phyloP scores from a whole-genome alignment of 2,329 filamentous ascomycete species.

The Parascedosporium putredinis region DNA sequence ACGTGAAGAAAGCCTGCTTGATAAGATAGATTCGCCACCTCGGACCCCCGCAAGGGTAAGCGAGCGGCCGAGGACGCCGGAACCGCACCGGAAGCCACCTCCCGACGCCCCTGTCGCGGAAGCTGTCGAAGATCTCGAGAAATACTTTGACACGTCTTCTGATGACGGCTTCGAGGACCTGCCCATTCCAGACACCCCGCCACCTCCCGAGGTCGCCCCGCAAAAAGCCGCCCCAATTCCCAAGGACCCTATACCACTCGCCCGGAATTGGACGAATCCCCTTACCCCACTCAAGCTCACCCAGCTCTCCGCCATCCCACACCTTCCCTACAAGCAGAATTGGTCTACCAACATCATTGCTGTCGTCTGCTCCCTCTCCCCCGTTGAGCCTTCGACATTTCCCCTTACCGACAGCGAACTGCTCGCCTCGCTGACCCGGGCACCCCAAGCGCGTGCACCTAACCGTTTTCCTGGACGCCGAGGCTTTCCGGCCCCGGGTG shows the following conservation, averaged over 20 bases:
- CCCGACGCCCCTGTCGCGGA: background rate
- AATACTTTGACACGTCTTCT: background rate
- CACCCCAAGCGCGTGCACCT: constrained; percentile 41
- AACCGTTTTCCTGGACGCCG: constrained; percentile 43
- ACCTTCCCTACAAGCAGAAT: constrained; percentile 46
- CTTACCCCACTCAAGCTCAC: constrained; percentile 40
- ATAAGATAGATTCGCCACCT: background rate
- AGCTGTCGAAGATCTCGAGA: background rate
- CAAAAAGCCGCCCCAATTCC: background rate
- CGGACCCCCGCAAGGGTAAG: background rate
- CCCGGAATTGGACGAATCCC: constrained; percentile 30
- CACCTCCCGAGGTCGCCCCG: constrained; percentile 2
- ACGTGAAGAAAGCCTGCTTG: no score
- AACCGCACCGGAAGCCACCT: constrained; percentile 14
- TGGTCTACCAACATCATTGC: constrained; percentile 47
- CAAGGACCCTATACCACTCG: constrained; percentile 22
- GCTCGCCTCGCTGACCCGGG: constrained; percentile 41
- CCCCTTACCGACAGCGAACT: constrained; percentile 41
- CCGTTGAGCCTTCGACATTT: constrained; percentile 36
- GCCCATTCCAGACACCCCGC: constrained; percentile 4
- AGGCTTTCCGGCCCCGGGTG: constrained; percentile 32
- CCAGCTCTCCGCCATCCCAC: constrained; percentile 35
- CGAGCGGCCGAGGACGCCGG: constrained; percentile 8
- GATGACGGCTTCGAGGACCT: constrained; percentile 22
- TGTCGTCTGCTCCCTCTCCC: constrained; percentile 36